phyloP scores from a whole-genome alignment of 1,139 yeast genomes.

The Candida labiduridarum region DNA sequence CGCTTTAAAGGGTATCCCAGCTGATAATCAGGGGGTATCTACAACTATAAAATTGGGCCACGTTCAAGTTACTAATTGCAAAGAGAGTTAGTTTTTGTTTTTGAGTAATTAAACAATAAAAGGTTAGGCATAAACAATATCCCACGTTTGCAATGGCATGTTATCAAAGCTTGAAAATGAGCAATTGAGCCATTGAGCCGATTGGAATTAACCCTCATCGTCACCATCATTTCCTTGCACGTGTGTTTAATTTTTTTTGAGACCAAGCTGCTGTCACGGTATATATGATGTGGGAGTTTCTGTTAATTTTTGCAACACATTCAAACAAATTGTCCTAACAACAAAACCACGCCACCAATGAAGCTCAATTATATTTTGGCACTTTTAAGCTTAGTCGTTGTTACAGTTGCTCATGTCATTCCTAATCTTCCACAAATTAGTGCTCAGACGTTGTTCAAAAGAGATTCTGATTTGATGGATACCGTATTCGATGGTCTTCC shows the following conservation, averaged over 20 bases:
- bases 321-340: too few species aligned
- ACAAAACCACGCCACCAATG: not conserved
- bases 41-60: not conserved
- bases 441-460: conserved; percentile 19
- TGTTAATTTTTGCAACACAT: not conserved
- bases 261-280: not conserved
- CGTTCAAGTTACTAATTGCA: not conserved
- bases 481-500: conserved; percentile 27
- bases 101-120: not conserved
- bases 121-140: not conserved
- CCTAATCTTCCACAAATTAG: conserved; percentile 21
- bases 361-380: not conserved
- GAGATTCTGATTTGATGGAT: conserved; percentile 27
- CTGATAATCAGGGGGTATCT: not conserved
- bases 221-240: not conserved
- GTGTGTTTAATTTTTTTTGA: not conserved
- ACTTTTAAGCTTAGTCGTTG: conserved; percentile 7
- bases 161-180: too few species aligned
- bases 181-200: not conserved
- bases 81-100: not conserved
- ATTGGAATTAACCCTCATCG: not conserved
- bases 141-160: not conserved
- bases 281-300: not conserved
- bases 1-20: not conserved
- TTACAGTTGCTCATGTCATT: conserved; percentile 19